Evolutionary conservation across 2,329 filamentous ascomycete genomes (phyloP), one percentile per base, ranked within the genome.

Genomic region (Fusarium sarcochroum): DNA sequence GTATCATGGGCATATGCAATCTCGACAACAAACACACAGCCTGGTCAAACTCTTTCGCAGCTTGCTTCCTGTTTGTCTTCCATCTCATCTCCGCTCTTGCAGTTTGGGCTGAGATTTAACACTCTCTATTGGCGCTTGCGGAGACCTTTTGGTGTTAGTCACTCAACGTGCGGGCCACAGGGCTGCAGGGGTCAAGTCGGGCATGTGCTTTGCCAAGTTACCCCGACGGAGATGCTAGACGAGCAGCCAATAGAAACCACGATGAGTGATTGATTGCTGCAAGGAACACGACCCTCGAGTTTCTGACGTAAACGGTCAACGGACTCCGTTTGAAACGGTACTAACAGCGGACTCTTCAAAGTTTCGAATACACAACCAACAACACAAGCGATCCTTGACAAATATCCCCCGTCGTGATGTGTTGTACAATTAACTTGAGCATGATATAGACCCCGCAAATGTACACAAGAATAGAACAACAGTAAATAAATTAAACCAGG

Each of bases 11-110:
- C 23, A 30, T n/a, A 21, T n/a, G 21, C 37, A 13, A 13, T 18
- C n/a, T 11, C 6, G 10, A 23, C 20, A 20, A 11, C 20, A 32
- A 30, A 20, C 27, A 11, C 27, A 27, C 9, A 21, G 4, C 14
- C 37, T 23, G 21, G 21, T 32, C 21, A 7, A 20, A 38, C 55
- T 40, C 55, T 55, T n/a, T 44, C 25, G 7, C 40, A 34, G 13
- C 32, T 20, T 32, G 13, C 18, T 8, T n/a, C 17, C 9, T 48
- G 23, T 30, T 23, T 41, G 38, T 23, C 38, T 47, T n/a, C 59
- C 34, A 20, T 58, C 38, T 68, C 59, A 65, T 68, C 45, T 68
- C 44, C 23, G 27, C 35, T 27, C 34, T 21, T 48, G 52, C 53
- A 47, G 42, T 54, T 50, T 25, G 55, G 53, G 41, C 51, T 53